Percentiles rank a stretch among this genome's conserved stretches.
Conservation (phyloP, 495 filamentous ascomycete species). For the Choiromyces venosus region DNA sequence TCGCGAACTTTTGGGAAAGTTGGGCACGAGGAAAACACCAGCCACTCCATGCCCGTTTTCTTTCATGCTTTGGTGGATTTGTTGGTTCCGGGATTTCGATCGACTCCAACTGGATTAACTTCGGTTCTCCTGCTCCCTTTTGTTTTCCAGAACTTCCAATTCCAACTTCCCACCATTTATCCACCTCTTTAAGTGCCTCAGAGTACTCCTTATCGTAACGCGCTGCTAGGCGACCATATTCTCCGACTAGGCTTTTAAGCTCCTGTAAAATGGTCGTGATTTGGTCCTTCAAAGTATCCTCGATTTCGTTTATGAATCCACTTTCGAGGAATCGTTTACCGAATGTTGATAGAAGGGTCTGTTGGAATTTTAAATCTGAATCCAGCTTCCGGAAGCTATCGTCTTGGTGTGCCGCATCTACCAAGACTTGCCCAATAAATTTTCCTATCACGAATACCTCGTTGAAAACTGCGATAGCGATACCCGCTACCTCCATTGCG, state of each 20-base stretch:
- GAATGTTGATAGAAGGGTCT: slow-evolving; percentile 8
- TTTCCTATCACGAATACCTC: slow-evolving; percentile 13
- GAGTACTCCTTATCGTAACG: slow-evolving; percentile 10
- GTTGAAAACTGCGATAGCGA: slow-evolving; percentile 14
- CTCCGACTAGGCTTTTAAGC: slow-evolving; percentile 12
- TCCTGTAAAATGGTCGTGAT: slow-evolving; percentile 12
- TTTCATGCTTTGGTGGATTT: not conserved
- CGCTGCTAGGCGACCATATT: slow-evolving; percentile 4
- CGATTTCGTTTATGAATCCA: slow-evolving; percentile 14
- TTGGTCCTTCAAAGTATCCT: slow-evolving; percentile 3
- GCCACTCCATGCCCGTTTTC: not conserved
- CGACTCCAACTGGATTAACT: not conserved
- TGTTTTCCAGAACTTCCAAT: not conserved
- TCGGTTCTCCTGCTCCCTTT: not conserved
- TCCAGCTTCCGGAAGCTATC: slow-evolving; percentile 4
- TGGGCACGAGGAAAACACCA: not conserved
- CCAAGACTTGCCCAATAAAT: slow-evolving; percentile 11
- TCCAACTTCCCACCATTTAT: slow-evolving; percentile 8
- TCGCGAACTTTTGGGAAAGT: not conserved
- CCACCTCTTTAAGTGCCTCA: not conserved
- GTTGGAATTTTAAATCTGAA: slow-evolving; percentile 12
- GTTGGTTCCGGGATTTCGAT: not conserved
- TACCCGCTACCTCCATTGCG: slow-evolving; percentile 8
- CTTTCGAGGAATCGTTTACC: slow-evolving; percentile 13
- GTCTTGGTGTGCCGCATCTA: slow-evolving; percentile 5